phyloP scores from a whole-genome alignment of 805 yeast species.

The Grigorovia yakushimaensis region DNA sequence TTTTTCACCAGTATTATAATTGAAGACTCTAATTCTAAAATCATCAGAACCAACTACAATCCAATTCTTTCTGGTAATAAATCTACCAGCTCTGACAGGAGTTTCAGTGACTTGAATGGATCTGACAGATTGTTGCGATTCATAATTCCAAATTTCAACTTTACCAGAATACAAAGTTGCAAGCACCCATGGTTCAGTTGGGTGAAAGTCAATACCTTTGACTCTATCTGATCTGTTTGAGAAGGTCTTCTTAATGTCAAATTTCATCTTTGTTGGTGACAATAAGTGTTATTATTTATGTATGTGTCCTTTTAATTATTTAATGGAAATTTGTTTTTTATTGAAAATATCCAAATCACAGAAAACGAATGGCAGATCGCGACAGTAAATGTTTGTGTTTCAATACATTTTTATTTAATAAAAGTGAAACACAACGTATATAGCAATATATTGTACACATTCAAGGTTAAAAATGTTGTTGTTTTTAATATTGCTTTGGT shows the following conservation, averaged over 20 bases:
- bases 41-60: slow-evolving; percentile 93
- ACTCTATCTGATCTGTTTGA: slow-evolving; percentile 92
- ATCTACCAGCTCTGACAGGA: slow-evolving; percentile 92
- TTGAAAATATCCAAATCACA: not conserved
- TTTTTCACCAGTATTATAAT: slow-evolving; percentile 92
- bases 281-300: not conserved
- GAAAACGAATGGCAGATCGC: not conserved
- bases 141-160: slow-evolving; percentile 90
- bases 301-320: not conserved
- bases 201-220: slow-evolving; percentile 96
- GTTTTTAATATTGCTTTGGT: not conserved
- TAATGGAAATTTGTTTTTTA: not conserved
- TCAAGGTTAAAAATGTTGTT: not conserved
- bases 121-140: slow-evolving; percentile 69
- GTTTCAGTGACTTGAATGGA: slow-evolving; percentile 90
- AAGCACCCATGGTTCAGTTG: slow-evolving; percentile 93
- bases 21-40: slow-evolving; percentile 85
- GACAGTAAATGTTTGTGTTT: not conserved
- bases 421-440: not conserved
- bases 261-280: slow-evolving; percentile 14
- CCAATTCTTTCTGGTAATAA: slow-evolving; percentile 96
- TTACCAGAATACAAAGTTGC: slow-evolving; percentile 78
- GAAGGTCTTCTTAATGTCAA: slow-evolving; percentile 37
- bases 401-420: too few species aligned
- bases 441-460: not conserved